phyloP scores from a whole-genome alignment of 2,329 filamentous ascomycete genomes.

The Diaporthe aspalathi region DNA sequence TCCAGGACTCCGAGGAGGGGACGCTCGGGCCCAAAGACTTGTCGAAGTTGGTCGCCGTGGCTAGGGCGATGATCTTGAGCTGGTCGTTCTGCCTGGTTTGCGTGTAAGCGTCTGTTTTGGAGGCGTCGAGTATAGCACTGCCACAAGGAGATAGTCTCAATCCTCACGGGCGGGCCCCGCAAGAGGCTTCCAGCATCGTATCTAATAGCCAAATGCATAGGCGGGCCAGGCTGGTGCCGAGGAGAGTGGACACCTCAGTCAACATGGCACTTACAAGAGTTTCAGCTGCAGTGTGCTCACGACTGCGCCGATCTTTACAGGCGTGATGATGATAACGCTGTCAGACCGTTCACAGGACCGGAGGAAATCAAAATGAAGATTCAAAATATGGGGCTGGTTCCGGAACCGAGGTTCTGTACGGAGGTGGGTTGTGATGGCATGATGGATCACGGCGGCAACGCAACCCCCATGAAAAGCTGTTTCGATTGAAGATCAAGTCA shows the following conservation, averaged over 20 bases:
- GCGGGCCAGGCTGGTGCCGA: too few species aligned
- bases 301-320: conserved; percentile 41
- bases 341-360: conserved; percentile 41
- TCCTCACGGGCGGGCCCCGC: too few species aligned
- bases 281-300: conserved; percentile 43
- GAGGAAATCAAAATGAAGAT: conserved; percentile 46
- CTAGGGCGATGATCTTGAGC: conserved; percentile 42
- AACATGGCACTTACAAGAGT: too few species aligned
- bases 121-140: too few species aligned
- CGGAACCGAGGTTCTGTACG: too few species aligned
- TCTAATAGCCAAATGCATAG: too few species aligned
- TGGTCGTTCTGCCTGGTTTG: conserved; percentile 39
- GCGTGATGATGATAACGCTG: conserved; percentile 41
- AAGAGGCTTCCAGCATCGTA: too few species aligned
- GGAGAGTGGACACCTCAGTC: too few species aligned
- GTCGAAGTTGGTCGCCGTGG: conserved; percentile 44
- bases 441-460: conserved; percentile 44
- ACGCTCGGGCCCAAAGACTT: conserved; percentile 41
- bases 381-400: conserved; percentile 45
- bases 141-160: too few species aligned
- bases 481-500: neutral
- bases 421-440: conserved; percentile 38
- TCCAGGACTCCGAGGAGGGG: conserved; percentile 35
- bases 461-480: conserved; percentile 43
- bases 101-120: too few species aligned